Evolutionary conservation across 2,329 filamentous ascomycete genomes (phyloP).

Genomic region (Paecilomyces formosus): DNA sequence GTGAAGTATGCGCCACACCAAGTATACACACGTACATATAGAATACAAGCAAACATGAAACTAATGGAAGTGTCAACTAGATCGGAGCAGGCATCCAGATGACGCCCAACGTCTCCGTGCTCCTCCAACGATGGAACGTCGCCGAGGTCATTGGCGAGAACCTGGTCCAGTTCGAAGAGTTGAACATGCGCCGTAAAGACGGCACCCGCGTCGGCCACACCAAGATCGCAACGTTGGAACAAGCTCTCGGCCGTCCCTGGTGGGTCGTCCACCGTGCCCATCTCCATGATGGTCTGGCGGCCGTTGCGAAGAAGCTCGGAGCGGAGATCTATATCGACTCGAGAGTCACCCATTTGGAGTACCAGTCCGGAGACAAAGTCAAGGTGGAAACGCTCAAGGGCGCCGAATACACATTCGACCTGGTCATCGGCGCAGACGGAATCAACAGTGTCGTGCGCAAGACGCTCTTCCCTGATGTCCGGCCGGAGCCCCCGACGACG

Average conservation of each 20-base stretch:
- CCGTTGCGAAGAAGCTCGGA: constrained; percentile 32
- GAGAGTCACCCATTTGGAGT: constrained; percentile 25
- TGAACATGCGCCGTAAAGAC: constrained; percentile 33
- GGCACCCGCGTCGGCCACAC: constrained; percentile 33
- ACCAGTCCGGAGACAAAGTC: constrained; percentile 18
- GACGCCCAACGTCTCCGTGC: constrained; percentile 34
- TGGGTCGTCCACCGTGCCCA: constrained; percentile 44
- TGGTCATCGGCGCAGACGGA: constrained; percentile 37
- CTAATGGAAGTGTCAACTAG: constrained; percentile 5
- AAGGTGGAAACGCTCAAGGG: constrained; percentile 22
- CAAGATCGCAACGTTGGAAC: constrained; percentile 23
- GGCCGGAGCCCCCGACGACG: constrained; percentile 30
- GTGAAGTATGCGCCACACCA: constrained; percentile 25
- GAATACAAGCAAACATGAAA: neutral
- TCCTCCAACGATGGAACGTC: constrained; percentile 34
- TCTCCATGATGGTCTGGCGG: constrained; percentile 37
- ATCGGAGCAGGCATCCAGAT: constrained; percentile 32
- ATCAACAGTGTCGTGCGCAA: constrained; percentile 33
- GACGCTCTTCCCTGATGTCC: constrained; percentile 35
- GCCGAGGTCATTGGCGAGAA: constrained; percentile 34
- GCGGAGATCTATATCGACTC: constrained; percentile 30
- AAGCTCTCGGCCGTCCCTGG: constrained; percentile 29
- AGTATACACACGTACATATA: neutral
- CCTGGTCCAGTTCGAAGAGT: constrained; percentile 32
- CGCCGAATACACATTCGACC: constrained; percentile 22